These are phyloP conservation scores for Ilex paraguariensis DNA, from an alignment of 305 asterid genomes.

Conservation along the genomic window DNA sequence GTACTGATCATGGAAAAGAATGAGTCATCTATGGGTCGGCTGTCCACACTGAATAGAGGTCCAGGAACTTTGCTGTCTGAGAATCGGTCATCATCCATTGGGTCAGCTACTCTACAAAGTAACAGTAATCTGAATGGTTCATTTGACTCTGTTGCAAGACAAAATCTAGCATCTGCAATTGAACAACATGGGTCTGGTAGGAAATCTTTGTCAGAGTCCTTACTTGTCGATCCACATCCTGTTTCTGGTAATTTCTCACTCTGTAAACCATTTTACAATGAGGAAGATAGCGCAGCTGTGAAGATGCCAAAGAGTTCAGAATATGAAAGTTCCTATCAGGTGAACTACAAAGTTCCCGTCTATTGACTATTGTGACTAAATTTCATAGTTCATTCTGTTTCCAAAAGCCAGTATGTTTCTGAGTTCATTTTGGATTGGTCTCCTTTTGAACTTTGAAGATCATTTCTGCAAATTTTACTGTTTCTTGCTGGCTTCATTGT, in stretches of 20 bases:
- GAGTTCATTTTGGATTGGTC: no score
- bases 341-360: constrained; percentile 19
- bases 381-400: no score
- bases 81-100: constrained; percentile 34
- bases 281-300: constrained; percentile 43
- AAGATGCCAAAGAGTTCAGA: constrained; percentile 51
- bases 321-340: constrained; percentile 50
- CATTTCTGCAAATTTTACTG: no score
- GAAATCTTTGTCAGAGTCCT: constrained; percentile 91
- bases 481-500: no score
- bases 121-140: constrained; percentile 43
- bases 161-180: constrained; percentile 68
- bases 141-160: constrained; percentile 56
- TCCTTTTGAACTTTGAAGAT: neutral
- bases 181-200: constrained; percentile 96
- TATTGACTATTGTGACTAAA: no score
- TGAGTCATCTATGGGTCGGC: constrained; percentile 58
- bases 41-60: constrained; percentile 81
- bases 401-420: no score
- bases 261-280: constrained; percentile 74
- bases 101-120: constrained; percentile 44
- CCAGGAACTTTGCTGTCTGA: constrained; percentile 68
- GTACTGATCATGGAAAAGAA: constrained; percentile 80
- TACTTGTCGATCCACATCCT: constrained; percentile 59
- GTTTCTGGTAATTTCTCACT: constrained; percentile 75